phyloP scores from a whole-genome alignment of 352 stramenopile species.

The Phytopythium chamaehyphon region DNA sequence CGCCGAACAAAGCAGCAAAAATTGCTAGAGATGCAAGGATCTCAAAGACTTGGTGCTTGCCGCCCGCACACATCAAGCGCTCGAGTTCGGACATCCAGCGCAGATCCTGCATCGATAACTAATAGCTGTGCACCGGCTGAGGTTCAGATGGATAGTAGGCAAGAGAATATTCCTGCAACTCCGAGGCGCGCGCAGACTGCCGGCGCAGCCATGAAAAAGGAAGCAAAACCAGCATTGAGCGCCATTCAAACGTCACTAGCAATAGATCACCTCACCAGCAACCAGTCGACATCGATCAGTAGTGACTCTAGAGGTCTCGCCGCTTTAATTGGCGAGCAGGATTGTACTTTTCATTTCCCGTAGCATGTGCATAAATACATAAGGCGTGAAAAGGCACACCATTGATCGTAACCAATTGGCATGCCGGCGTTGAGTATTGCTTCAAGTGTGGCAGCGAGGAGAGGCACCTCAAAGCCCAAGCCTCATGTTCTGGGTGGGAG shows the following conservation, averaged over 20 bases:
- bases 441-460: background rate
- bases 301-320: too few species aligned
- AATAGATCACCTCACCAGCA: background rate
- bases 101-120: background rate
- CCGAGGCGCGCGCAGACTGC: slow-evolving; percentile 29
- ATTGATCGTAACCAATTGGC: too few species aligned
- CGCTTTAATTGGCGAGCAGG: too few species aligned
- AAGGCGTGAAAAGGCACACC: background rate
- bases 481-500: slow-evolving; percentile 60
- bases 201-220: slow-evolving; percentile 10
- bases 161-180: slow-evolving; percentile 5
- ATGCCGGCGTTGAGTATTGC: background rate
- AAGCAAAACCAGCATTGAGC: background rate
- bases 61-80: slow-evolving; percentile 17
- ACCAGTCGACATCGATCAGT: too few species aligned
- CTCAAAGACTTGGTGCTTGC: slow-evolving; percentile 1
- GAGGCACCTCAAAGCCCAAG: slow-evolving; percentile 1
- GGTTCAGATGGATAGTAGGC: too few species aligned
- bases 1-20: slow-evolving; percentile 49
- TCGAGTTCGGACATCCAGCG: slow-evolving; percentile 10
- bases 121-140: too few species aligned
- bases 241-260: background rate
- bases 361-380: too few species aligned
- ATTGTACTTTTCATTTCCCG: too few species aligned
- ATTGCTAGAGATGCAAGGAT: slow-evolving; percentile 20